These are phyloP conservation scores for Metschnikowia kofuensis DNA, from an alignment of 805 yeast species.

Conservation along the genomic window DNA sequence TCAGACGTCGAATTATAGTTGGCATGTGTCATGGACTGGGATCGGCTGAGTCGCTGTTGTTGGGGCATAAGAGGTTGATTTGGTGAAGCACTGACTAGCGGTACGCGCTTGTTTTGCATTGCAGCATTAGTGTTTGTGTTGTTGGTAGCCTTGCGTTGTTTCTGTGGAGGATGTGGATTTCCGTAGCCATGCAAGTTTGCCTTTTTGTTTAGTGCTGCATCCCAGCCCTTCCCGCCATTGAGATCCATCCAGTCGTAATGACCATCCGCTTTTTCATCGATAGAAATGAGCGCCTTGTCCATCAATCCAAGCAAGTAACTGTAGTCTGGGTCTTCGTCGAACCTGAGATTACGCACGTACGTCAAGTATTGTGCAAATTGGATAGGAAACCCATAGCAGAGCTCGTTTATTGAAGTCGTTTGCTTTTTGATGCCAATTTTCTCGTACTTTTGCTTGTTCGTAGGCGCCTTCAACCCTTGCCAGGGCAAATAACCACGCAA, in stretches of 20 bases:
- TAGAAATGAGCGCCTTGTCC: slow-evolving; percentile 71
- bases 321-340: slow-evolving; percentile 94
- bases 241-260: slow-evolving; percentile 98
- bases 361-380: slow-evolving; percentile 92
- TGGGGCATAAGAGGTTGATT: slow-evolving; percentile 13
- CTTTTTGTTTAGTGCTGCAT: slow-evolving; percentile 80
- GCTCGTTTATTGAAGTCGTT: slow-evolving; percentile 78
- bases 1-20: slow-evolving; percentile 17
- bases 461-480: slow-evolving; percentile 98
- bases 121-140: slow-evolving; percentile 12
- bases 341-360: slow-evolving; percentile 81
- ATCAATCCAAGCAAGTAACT: slow-evolving; percentile 77
- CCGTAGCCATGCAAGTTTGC: slow-evolving; percentile 96
- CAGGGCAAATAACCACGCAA: slow-evolving; percentile 93
- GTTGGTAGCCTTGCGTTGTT: slow-evolving; percentile 21
- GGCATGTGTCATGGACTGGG: slow-evolving; percentile 17
- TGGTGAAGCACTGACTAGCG: slow-evolving; percentile 5
- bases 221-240: slow-evolving; percentile 97
- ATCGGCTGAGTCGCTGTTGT: slow-evolving; percentile 15
- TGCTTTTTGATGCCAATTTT: slow-evolving; percentile 96
- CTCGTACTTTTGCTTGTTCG: slow-evolving; percentile 95
- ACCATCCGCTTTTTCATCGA: slow-evolving; percentile 74
- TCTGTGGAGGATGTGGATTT: slow-evolving; percentile 74
- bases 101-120: slow-evolving; percentile 10
- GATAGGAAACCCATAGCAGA: slow-evolving; percentile 85